Conservation (phyloP, 2,329 filamentous ascomycete species). For the Diaporthe aspalathi region DNA sequence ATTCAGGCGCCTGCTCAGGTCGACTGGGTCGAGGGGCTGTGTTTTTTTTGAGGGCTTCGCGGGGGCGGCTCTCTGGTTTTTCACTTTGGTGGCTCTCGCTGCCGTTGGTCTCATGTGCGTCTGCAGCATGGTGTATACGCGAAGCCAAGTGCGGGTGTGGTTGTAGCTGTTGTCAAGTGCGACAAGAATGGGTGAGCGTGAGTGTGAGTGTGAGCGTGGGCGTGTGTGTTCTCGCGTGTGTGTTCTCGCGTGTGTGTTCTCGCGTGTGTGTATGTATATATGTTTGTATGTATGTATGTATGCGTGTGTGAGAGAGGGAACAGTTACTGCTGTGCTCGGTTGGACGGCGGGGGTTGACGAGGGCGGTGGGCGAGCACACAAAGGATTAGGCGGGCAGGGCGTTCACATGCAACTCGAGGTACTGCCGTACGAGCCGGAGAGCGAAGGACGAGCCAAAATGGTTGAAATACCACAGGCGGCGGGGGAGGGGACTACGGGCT, state of each 20-base stretch:
- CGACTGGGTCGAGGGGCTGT: constrained; percentile 16
- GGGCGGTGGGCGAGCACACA: constrained; percentile 10
- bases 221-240: no score
- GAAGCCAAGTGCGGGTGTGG: not conserved
- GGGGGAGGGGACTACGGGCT: constrained; percentile 6
- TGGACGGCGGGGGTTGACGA: constrained; percentile 16
- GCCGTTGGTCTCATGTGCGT: constrained; percentile 12
- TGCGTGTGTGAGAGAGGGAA: not conserved
- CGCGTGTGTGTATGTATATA: no score
- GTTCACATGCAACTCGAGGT: constrained; percentile 9
- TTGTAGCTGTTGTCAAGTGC: not conserved
- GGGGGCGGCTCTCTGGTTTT: not conserved
- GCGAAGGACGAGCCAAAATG: constrained; percentile 18
- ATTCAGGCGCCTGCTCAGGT: constrained; percentile 27
- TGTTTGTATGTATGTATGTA: no score
- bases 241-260: no score
- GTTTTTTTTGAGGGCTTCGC: not conserved
- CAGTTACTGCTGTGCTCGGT: constrained; percentile 5
- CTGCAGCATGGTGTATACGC: constrained; percentile 9
- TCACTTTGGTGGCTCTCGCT: not conserved
- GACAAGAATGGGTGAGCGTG: not conserved
- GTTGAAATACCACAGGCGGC: not conserved
- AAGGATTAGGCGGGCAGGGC: not conserved
- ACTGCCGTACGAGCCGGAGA: not conserved
- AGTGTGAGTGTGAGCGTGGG: not conserved